Evolutionary conservation across 345 rosid species (phyloP).

Genomic region (Boechera stricta): DNA sequence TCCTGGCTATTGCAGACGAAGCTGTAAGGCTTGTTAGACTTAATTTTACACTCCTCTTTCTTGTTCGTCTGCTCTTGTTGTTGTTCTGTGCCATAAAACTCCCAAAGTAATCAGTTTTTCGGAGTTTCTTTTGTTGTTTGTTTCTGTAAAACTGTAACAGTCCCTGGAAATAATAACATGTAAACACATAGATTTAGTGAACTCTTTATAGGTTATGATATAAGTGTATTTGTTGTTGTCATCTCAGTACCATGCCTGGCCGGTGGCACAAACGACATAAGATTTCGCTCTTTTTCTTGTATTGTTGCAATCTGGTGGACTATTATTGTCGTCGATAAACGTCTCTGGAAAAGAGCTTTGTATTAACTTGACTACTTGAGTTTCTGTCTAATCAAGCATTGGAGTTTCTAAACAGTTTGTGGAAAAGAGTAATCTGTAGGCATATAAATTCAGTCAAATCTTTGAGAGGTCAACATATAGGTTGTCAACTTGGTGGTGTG

Average conservation of each 20-base stretch:
- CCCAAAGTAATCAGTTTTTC: background rate
- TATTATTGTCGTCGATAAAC: background rate
- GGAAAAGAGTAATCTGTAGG: background rate
- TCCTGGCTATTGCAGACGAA: conserved; percentile 87
- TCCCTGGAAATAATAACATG: conserved; percentile 4
- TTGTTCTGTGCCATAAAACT: conserved; percentile 20
- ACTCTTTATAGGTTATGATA: conserved; percentile 2
- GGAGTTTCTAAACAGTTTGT: conserved; percentile 10
- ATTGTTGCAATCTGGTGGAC: background rate
- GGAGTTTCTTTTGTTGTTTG: conserved; percentile 18
- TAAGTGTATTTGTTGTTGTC: background rate
- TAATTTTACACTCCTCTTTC: background rate
- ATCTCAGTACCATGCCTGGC: background rate
- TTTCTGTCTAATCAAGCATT: conserved; percentile 13
- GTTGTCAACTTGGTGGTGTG: conserved; percentile 41
- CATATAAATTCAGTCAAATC: conserved; percentile 16
- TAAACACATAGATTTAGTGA: conserved; percentile 11
- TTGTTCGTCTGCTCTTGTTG: background rate
- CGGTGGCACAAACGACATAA: background rate
- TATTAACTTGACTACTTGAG: conserved; percentile 7
- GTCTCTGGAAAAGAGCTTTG: conserved; percentile 22
- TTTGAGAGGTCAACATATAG: background rate
- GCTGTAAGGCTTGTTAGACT: conserved; percentile 79
- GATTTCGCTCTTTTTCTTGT: background rate
- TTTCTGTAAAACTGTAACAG: conserved; percentile 23